phyloP scores from a whole-genome alignment of 208 protist species.

The Crithidia bombi region DNA sequence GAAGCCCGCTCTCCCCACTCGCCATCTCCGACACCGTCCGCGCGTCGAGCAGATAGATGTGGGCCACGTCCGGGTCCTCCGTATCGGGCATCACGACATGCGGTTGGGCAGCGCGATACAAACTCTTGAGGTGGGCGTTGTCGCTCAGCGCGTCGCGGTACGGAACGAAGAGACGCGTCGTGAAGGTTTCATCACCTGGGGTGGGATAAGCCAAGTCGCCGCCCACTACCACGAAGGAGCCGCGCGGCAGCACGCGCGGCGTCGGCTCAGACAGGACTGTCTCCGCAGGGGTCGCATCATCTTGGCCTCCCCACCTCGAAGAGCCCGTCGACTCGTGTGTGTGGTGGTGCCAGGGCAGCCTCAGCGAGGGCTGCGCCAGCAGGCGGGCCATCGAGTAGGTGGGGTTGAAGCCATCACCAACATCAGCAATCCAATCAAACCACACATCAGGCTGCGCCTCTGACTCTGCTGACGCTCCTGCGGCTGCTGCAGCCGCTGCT shows the following conservation, averaged over 20 bases:
- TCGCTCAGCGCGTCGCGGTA: conserved; percentile 67
- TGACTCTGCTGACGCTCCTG: not conserved
- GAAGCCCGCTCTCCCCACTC: conserved; percentile 31
- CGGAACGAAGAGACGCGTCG: conserved; percentile 71
- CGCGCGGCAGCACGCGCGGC: conserved; percentile 63
- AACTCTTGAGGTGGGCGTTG: conserved; percentile 44
- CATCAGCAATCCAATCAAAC: conserved; percentile 89
- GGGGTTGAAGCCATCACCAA: conserved; percentile 90
- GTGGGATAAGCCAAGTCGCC: conserved; percentile 88
- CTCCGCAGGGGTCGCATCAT: conserved; percentile 7
- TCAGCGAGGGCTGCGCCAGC: conserved; percentile 63
- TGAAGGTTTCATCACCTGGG: conserved; percentile 73
- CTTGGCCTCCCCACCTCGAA: not conserved
- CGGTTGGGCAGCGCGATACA: conserved; percentile 46
- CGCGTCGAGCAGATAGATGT: conserved; percentile 67
- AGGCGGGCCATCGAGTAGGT: conserved; percentile 87
- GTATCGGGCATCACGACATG: conserved; percentile 48
- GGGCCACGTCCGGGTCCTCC: conserved; percentile 54
- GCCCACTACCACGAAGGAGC: conserved; percentile 78
- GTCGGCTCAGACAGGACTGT: not conserved
- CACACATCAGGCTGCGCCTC: conserved; percentile 49
- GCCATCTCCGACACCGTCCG: conserved; percentile 49
- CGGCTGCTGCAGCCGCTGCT: not conserved
- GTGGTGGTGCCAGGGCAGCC: conserved; percentile 65
- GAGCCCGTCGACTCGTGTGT: not conserved